Percentiles rank a stretch among this genome's conserved stretches.
Conservation (phyloP, 1,284 basidiomycete genomes). For the Leccinum subrobustum region DNA sequence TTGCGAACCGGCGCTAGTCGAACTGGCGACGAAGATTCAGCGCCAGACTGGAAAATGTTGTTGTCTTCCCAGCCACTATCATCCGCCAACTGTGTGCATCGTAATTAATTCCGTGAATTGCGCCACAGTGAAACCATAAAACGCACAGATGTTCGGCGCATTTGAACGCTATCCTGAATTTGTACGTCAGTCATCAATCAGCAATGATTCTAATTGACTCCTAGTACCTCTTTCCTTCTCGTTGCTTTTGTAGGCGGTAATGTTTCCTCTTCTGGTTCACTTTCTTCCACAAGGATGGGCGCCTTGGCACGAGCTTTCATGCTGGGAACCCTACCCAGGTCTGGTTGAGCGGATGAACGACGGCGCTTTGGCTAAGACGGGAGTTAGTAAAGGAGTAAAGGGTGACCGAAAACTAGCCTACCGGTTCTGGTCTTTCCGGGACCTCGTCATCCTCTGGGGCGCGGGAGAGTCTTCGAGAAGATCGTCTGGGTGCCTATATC, state of each 20-base stretch:
- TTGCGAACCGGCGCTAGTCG: conserved; percentile 60
- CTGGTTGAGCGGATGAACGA: conserved; percentile 69
- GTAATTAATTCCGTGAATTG: neutral
- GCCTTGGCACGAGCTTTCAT: conserved; percentile 38
- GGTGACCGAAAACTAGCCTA: conserved; percentile 27
- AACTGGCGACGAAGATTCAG: conserved; percentile 71
- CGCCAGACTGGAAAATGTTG: conserved; percentile 81
- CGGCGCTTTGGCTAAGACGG: conserved; percentile 54
- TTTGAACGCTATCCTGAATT: conserved; percentile 47
- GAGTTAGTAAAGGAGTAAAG: conserved; percentile 7
- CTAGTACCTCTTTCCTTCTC: conserved; percentile 53
- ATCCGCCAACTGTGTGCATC: conserved; percentile 36
- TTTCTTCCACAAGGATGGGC: conserved; percentile 64
- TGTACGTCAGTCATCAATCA: conserved; percentile 20
- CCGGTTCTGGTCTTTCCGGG: conserved; percentile 47
- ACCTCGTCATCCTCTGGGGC: conserved; percentile 42
- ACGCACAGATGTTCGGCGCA: conserved; percentile 51
- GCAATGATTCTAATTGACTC: conserved; percentile 11
- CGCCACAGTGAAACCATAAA: neutral
- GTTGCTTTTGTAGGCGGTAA: conserved; percentile 58
- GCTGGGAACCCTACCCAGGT: conserved; percentile 51
- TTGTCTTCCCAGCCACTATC: conserved; percentile 86
- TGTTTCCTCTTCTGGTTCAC: conserved; percentile 68
- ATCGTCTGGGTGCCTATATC: conserved; percentile 33
- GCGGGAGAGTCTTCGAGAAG: conserved; percentile 49